phyloP scores from a whole-genome alignment of 305 asterid species.

The Fraxinus baroniana region DNA sequence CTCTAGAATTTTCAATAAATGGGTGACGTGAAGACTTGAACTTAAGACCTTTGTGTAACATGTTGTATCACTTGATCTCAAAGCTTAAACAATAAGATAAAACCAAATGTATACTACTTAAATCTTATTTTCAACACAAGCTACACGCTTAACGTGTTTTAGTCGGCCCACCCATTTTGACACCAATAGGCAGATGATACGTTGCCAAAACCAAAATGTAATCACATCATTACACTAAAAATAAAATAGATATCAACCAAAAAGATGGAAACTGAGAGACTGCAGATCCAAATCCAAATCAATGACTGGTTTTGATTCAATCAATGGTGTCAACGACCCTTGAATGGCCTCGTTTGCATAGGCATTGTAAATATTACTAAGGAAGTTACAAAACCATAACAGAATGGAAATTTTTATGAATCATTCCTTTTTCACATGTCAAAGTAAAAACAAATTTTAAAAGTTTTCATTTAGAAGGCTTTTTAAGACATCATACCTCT shows the following conservation, averaged over 20 bases:
- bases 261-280: not conserved
- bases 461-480: not conserved
- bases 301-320: not conserved
- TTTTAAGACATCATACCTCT: not conserved
- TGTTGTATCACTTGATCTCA: not conserved
- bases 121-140: not conserved
- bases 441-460: not conserved
- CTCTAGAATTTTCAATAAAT: not conserved
- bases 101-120: not conserved
- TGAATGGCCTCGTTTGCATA: not conserved
- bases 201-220: not conserved
- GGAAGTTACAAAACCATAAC: not conserved
- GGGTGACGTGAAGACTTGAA: not conserved
- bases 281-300: not conserved
- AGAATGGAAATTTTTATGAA: not conserved
- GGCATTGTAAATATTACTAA: not conserved
- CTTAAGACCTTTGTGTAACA: not conserved
- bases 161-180: not conserved
- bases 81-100: not conserved
- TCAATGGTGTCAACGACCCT: not conserved
- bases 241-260: not conserved
- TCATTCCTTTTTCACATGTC: not conserved
- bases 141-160: not conserved
- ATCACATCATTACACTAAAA: not conserved
- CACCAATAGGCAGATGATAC: not conserved